Evolutionary conservation across 23 red algal genomes (phyloP).

Genomic region (Gracilaria domingensis): DNA sequence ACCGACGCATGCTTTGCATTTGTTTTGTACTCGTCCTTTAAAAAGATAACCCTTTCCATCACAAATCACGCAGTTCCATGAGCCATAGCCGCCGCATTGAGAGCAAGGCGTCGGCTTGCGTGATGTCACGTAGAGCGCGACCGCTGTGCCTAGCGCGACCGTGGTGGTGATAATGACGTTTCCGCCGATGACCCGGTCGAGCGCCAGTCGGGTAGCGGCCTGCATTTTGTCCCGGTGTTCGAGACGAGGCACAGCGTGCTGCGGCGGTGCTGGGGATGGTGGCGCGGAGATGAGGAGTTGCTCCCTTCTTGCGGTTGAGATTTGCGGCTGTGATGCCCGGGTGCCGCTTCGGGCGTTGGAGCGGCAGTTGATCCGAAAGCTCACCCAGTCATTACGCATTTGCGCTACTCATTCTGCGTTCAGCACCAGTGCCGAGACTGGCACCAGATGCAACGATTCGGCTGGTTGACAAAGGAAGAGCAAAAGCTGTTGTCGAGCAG

Average conservation of each 20-base stretch:
- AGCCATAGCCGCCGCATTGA: constrained; percentile 51
- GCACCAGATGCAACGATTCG: too few species aligned
- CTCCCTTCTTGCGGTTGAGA: neutral
- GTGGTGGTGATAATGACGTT: constrained; percentile 15
- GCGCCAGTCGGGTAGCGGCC: constrained; percentile 1
- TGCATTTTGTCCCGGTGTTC: neutral
- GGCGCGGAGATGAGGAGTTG: too few species aligned
- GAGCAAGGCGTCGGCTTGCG: constrained; percentile 59
- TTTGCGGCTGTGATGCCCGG: neutral
- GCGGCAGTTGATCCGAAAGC: constrained; percentile 1
- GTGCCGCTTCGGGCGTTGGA: neutral
- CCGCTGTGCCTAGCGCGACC: constrained; percentile 39
- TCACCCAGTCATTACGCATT: neutral
- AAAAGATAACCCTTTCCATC: constrained; percentile 53
- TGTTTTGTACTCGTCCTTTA: constrained; percentile 37
- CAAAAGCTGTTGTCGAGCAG: too few species aligned
- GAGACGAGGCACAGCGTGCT: neutral
- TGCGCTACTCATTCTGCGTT: constrained; percentile 5
- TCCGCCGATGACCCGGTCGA: constrained; percentile 19
- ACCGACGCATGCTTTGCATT: constrained; percentile 71
- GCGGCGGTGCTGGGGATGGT: neutral
- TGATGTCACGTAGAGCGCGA: neutral
- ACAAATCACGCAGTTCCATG: constrained; percentile 74
- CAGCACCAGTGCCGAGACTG: neutral
- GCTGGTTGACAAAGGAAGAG: too few species aligned